A percentile compares a stretch with the other conserved stretches of the same genome.
Conservation (phyloP, 2,329 filamentous ascomycete genomes). For the Microdochium trichocladiopsis region DNA sequence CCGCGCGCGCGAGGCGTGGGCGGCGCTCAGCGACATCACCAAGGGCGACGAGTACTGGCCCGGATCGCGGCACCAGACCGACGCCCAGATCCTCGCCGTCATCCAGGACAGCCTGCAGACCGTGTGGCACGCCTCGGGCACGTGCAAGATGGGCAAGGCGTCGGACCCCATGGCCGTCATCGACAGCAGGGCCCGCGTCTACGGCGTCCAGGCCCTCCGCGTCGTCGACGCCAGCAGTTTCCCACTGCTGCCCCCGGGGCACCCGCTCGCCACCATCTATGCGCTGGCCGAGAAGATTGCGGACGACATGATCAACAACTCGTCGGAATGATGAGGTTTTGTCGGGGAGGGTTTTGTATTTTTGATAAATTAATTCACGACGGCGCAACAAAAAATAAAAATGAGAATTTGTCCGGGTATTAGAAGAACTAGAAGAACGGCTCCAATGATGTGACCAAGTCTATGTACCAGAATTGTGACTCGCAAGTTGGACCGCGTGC, state of each 20-base stretch:
- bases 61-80: slow-evolving; percentile 1
- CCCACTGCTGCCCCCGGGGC: background rate
- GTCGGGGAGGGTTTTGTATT: too few species aligned
- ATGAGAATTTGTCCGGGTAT: too few species aligned
- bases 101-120: too few species aligned
- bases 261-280: background rate
- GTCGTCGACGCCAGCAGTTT: background rate
- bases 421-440: too few species aligned
- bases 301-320: background rate
- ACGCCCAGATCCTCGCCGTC: slow-evolving; percentile 5
- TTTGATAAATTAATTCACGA: too few species aligned
- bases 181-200: background rate
- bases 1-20: slow-evolving; percentile 26
- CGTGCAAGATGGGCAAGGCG: slow-evolving; percentile 26
- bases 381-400: too few species aligned
- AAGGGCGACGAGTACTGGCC: slow-evolving; percentile 7
- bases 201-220: background rate
- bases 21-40: background rate
- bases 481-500: too few species aligned
- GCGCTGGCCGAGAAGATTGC: background rate
- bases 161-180: background rate
- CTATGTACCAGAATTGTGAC: too few species aligned
- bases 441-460: too few species aligned
- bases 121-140: slow-evolving; percentile 24
- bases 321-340: too few species aligned